Evolutionary conservation across 2,329 filamentous ascomycete genomes (phyloP), one percentile per base, ranked within the genome.

Genomic region (Cryphonectria radicalis): DNA sequence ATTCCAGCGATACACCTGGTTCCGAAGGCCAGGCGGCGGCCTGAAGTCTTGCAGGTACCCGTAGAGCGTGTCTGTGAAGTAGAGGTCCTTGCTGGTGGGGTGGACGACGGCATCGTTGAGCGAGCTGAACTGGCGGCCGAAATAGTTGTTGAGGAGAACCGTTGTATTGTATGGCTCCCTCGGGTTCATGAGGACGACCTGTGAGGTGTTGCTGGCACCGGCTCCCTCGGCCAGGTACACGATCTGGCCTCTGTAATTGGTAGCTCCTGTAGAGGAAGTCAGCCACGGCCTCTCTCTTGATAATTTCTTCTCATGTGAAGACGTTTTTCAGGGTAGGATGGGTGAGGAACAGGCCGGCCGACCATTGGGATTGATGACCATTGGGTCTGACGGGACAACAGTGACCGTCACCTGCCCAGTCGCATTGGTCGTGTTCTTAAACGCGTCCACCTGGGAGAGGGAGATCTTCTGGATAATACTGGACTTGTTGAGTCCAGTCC

Each of bases 11-110:
- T 91, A 91, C 0, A 90, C 87, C 75, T 91, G 89, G 70, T 85
- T 86, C 5, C 82, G 86, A 14, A 90, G 76, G 0, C 84, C 84
- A 0, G 88, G 88, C 7, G 77, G 74, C 0, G 85, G 85, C 0
- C 89, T 83, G 74, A 91, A 90, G 35, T 87, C 82, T 75, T 91
- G 89, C 59, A 87, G 81, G 72, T 83, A 87, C 3, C 88, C 89
- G 74, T 91, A 91, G 10, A 85, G 82, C 0, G 87, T 85, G 71
- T 91, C 89, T 1, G 89, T 91, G 75, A 91, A 91, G 81, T 89
- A 91, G n/a, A 91, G 80, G 37, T 88, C 84, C n/a, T 84, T 83
- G 70, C 85, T 89, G 14, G 78, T 77, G 42, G 88, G 83, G 74
- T 90, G 84, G 69, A 88, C 76, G 1, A 84, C 82, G 0, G 88